Evolutionary conservation across 805 yeast species (phyloP).

Genomic region (Starmerella ratchasimensis): DNA sequence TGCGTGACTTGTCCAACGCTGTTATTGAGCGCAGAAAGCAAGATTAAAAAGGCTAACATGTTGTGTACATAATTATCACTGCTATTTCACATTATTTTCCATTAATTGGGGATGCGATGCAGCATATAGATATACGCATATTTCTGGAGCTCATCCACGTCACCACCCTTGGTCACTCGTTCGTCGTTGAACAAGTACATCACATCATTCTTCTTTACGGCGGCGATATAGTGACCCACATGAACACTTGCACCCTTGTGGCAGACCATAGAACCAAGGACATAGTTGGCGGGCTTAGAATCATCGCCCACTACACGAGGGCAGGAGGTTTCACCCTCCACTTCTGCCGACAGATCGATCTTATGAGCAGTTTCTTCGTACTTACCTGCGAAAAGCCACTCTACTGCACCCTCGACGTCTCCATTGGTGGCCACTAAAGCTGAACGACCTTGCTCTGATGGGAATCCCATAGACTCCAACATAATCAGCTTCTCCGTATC

Average conservation of each 20-base stretch:
- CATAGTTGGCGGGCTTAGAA: constrained; percentile 31
- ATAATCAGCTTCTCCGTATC: constrained; percentile 32
- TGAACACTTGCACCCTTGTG: constrained; percentile 85
- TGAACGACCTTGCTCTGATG: constrained; percentile 47
- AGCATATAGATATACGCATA: constrained; percentile 38
- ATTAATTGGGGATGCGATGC: no score
- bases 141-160: constrained; percentile 33
- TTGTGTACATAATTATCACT: background rate
- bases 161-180: constrained; percentile 49
- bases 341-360: constrained; percentile 2
- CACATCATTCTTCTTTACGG: constrained; percentile 36
- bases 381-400: constrained; percentile 68
- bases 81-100: no score
- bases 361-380: constrained; percentile 54
- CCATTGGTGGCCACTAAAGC: constrained; percentile 49
- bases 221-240: constrained; percentile 85
- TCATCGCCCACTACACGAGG: constrained; percentile 3
- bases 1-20: constrained; percentile 60
- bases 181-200: constrained; percentile 88
- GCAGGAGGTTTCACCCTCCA: background rate
- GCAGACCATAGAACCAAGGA: constrained; percentile 54
- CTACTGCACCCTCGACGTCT: constrained; percentile 66
- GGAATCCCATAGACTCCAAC: constrained; percentile 67
- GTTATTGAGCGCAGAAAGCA: constrained; percentile 57
- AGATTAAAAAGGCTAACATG: background rate